Base-by-base conservation (phyloP, 2,329 filamentous ascomycete species). In the Blumeriella jaapii region DNA sequence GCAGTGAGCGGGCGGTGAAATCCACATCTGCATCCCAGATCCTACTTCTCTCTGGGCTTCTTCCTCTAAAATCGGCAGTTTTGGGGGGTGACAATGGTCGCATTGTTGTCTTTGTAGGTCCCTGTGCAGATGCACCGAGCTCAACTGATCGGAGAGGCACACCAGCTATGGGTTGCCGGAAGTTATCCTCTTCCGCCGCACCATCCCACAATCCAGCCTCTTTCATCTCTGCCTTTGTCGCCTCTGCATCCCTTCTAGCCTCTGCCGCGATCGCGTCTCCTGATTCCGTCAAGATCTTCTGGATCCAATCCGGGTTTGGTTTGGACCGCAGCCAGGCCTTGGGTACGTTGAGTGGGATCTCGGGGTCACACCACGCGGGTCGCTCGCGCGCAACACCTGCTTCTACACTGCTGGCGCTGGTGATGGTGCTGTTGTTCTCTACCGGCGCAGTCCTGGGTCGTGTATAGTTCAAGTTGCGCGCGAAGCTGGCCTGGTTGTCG, bases 1-100 rank as follows among this genome's bases (percentile, higher is more conserved):
- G 40, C 23, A 54, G 24, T 16, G 47, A 52, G 11, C 39, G 39
- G 12, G 49, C 44, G 3, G 50, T 53, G 34, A 55, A 54, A 23
- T 55, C 51, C 7, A 49, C 27, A 20, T 53, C 51, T 16, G 46
- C 46, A 33, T 48, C 37, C 47, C 48, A 53, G n/a, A 41, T 25
- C 15, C 33, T 32, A 26, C 33, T 41, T 30, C 45, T 44, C 33
- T 46, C 44, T 13, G 40, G 36, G n/a, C 19, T 33, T 5, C 6
- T 7, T 8, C 11, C 19, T 31, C 10, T 9, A 33, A 39, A 41
- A 5, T 24, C 18, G 26, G 30, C 32, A 11, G 26, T 39, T 32
- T 45, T 41, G 29, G 41, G 42, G 29, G 42, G 41, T 20, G 48
- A 50, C n/a, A 36, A 18, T 25, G 44, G 46, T 19, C 44, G 31